Percentiles rank a stretch among this genome's conserved stretches.
Conservation (phyloP, 345 rosid genomes). For the Arabis alpina region DNA sequence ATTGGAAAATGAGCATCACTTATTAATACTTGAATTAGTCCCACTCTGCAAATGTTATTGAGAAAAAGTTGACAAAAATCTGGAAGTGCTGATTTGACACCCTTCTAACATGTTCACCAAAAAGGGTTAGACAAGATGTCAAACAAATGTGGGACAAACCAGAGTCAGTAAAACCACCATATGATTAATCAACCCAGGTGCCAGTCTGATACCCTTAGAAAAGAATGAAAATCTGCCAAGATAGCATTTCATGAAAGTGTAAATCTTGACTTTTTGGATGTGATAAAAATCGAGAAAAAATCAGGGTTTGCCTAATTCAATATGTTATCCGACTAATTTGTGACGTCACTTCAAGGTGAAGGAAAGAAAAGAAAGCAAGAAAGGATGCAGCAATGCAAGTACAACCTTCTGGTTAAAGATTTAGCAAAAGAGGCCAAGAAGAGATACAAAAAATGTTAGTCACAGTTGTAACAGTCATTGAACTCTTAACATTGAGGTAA, state of each 20-base stretch:
- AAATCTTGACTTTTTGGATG: too few species aligned
- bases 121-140: not conserved
- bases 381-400: not conserved
- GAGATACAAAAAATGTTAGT: too few species aligned
- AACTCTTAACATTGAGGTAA: too few species aligned
- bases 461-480: too few species aligned
- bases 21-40: constrained; percentile 13
- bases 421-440: too few species aligned
- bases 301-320: not conserved
- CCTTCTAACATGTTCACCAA: constrained; percentile 10
- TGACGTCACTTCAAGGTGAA: constrained; percentile 3
- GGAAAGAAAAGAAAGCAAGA: not conserved
- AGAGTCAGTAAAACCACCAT: constrained; percentile 24
- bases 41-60: not conserved
- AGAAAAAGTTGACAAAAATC: not conserved
- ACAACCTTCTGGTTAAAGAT: too few species aligned
- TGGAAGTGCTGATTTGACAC: constrained; percentile 1
- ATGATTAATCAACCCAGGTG: constrained; percentile 7
- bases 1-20: not conserved
- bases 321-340: constrained; percentile 9
- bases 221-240: constrained; percentile 1
- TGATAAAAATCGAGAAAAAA: not conserved
- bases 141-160: constrained; percentile 11
- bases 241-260: not conserved
- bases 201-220: constrained; percentile 11